These are phyloP conservation scores for Monosporascus sp. DNA, from an alignment of 2,329 filamentous ascomycete species.

Conservation along the genomic window DNA sequence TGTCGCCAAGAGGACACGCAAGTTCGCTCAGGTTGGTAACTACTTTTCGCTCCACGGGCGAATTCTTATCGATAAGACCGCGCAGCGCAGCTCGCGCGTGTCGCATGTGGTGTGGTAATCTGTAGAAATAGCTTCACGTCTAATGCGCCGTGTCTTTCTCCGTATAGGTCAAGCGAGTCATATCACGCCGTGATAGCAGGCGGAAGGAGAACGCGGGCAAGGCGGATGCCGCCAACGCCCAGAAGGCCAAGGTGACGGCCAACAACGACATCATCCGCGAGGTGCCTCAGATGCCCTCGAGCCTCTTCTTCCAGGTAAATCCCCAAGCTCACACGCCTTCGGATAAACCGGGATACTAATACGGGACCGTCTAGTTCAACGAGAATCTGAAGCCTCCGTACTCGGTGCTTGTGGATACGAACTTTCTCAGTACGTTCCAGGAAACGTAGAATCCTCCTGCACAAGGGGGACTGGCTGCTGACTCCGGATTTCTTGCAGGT, in stretches of 20 bases:
- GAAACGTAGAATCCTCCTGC: not conserved
- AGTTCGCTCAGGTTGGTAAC: conserved; percentile 65
- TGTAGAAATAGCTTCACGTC: not conserved
- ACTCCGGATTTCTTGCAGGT: conserved; percentile 79
- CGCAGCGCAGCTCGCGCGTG: conserved; percentile 6
- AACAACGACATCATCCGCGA: conserved; percentile 65
- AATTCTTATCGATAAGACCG: conserved; percentile 22
- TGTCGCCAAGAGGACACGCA: conserved; percentile 82
- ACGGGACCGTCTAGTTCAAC: conserved; percentile 49
- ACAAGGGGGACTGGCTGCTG: conserved; percentile 1
- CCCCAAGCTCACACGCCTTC: too few species aligned
- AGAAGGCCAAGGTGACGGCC: conserved; percentile 50
- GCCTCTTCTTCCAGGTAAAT: conserved; percentile 71
- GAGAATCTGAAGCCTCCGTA: conserved; percentile 81
- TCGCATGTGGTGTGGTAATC: not conserved
- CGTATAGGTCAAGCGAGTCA: conserved; percentile 68
- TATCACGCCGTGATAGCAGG: conserved; percentile 73
- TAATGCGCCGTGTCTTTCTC: not conserved
- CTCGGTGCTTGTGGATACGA: conserved; percentile 59
- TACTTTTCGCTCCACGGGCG: conserved; percentile 15
- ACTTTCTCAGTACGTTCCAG: not conserved
- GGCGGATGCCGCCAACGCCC: conserved; percentile 51
- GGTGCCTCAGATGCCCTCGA: conserved; percentile 75
- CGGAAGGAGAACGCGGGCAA: conserved; percentile 76
- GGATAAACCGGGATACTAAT: not conserved